phyloP scores from a whole-genome alignment of 768 basidiomycete species.

The Lentinula detonsa region DNA sequence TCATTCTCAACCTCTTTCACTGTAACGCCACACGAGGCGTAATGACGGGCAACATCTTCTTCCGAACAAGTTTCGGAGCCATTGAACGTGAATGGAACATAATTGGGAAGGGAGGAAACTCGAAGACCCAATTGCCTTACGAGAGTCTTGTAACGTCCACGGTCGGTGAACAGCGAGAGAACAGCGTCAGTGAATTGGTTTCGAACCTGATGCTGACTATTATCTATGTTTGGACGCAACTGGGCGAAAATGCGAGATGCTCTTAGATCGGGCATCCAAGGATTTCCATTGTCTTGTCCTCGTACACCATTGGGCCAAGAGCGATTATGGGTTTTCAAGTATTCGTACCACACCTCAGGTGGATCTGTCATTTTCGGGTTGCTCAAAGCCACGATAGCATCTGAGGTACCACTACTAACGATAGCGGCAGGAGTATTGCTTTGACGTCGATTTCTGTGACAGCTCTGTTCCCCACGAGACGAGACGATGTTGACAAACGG shows the following conservation, averaged over 20 bases:
- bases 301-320: conserved; percentile 18
- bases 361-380: background rate
- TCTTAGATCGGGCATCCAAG: background rate
- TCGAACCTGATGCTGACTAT: background rate
- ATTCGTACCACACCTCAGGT: conserved; percentile 2
- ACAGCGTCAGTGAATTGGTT: background rate
- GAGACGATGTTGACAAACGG: conserved; percentile 1
- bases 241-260: background rate
- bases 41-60: conserved; percentile 5
- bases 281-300: background rate
- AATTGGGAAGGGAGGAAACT: background rate
- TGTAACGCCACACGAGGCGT: conserved; percentile 1
- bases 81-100: background rate
- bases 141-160: background rate
- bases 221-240: background rate
- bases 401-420: background rate
- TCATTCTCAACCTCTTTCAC: background rate
- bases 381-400: background rate
- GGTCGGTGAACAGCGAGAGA: background rate
- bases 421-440: background rate
- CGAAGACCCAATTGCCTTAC: background rate
- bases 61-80: background rate
- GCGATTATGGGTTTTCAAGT: background rate
- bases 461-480: background rate
- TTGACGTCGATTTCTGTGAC: background rate